Percentiles rank a stretch among this genome's conserved stretches.
These are phyloP conservation scores for Inga laurina DNA, from an alignment of 306 rosid species.

Conservation along the genomic window DNA sequence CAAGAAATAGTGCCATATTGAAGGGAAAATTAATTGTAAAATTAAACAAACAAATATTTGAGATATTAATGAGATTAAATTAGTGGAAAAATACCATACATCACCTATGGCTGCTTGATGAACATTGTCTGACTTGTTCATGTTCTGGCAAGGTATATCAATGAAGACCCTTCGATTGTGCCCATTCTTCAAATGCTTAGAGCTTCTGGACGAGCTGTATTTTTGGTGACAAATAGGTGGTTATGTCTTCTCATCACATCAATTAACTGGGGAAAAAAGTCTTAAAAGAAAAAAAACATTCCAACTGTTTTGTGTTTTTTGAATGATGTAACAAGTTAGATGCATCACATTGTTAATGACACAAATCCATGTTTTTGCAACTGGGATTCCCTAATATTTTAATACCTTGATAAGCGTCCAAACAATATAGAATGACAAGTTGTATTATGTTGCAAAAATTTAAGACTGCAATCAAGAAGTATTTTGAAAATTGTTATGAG, in stretches of 20 bases:
- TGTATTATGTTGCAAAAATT: not conserved
- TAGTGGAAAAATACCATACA: slow-evolving; percentile 22
- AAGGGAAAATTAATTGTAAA: slow-evolving; percentile 10
- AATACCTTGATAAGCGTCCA: not conserved
- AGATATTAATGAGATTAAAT: slow-evolving; percentile 2
- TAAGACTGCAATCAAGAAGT: not conserved
- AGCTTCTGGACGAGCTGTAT: slow-evolving; percentile 90
- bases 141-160: slow-evolving; percentile 66
- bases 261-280: not conserved
- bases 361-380: not conserved
- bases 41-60: not conserved
- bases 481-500: slow-evolving; percentile 6
- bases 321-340: slow-evolving; percentile 26
- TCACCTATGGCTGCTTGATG: slow-evolving; percentile 17
- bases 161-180: slow-evolving; percentile 73
- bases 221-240: slow-evolving; percentile 97
- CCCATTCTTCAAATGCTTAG: slow-evolving; percentile 94
- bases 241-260: slow-evolving; percentile 23
- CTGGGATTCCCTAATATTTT: not conserved
- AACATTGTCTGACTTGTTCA: slow-evolving; percentile 21
- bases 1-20: slow-evolving; percentile 15
- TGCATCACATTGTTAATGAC: not conserved
- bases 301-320: slow-evolving; percentile 14
- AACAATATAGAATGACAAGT: not conserved
- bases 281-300: not conserved